Base-by-base conservation (phyloP, 2,329 filamentous ascomycete species). In the Colletotrichum endophyticum region DNA sequence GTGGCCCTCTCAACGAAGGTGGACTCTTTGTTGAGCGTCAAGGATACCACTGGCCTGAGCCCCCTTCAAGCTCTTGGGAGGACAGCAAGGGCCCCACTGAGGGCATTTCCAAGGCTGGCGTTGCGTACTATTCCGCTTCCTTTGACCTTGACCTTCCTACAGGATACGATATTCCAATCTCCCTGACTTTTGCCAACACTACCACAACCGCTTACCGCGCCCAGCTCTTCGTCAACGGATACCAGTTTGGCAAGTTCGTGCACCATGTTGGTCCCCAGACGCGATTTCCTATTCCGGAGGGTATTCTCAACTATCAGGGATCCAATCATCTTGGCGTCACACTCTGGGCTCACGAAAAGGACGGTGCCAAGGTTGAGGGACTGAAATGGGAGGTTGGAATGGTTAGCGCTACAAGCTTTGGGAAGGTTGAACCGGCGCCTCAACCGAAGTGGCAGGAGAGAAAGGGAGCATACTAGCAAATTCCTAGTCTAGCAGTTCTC, bases 251-350 rank as follows among this genome's bases (percentile, higher is more conserved):
- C 67, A 84, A 85, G 78, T 85, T 82, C 62, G 83, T 91, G 6
- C 92, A 90, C 79, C 93, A 95, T 78, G 85, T 95, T 27, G 94
- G 94, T 0, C 94, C 94, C 6, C 93, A 95, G 85, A 90, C 88
- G 0, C 86, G 83, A 6, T 95, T 91, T 84, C 93, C 93, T 6
- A 90, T 95, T 9, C 93, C 94, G 0, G 89, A 94, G 84, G 93
- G 93, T 27, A 85, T 95, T 34, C 84, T 94, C 78, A 90, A 95
- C 80, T 93, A 94, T 81, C 86, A 88, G 22, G 93, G 93, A 2
- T 88, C 85, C 56, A 95, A 95, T 80, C 93, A 90, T 80, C 77
- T 95, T 13, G 93, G 88, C 2, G 80, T 95, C n/a, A 91, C 88
- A 49, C 80, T 95, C 30, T 95, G 93, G 93, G 90, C 90, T 2